phyloP scores from a whole-genome alignment of 371 early-diverging fungal genomes.

The Sporodiniella umbellata region DNA sequence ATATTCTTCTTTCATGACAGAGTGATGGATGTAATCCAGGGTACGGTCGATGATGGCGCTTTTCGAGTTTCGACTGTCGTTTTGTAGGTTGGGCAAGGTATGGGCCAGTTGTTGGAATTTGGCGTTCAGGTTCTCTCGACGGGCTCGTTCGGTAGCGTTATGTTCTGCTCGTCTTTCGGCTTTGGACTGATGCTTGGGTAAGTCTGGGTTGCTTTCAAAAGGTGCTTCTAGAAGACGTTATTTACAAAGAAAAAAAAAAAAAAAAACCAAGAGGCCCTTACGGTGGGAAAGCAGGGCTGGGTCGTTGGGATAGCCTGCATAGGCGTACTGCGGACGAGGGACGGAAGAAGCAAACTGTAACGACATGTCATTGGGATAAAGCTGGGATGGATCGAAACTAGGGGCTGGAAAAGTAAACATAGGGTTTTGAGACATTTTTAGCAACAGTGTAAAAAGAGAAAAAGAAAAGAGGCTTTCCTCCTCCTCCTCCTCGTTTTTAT shows the following conservation, averaged over 20 bases:
- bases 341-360: constrained; percentile 27
- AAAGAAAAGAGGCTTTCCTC: background rate
- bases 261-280: background rate
- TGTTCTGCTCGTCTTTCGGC: constrained; percentile 72
- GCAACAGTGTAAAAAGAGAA: constrained; percentile 1
- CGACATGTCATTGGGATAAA: constrained; percentile 14
- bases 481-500: background rate
- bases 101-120: constrained; percentile 73
- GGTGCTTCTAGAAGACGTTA: too few relatives aligned
- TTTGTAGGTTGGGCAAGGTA: constrained; percentile 62
- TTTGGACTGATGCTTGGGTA: constrained; percentile 24
- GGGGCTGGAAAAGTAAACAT: constrained; percentile 11
- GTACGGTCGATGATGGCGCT: constrained; percentile 70
- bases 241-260: too few relatives aligned
- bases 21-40: constrained; percentile 49
- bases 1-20: constrained; percentile 37
- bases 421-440: constrained; percentile 17
- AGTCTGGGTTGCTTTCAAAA: too few relatives aligned
- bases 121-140: constrained; percentile 69
- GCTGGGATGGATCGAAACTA: constrained; percentile 2
- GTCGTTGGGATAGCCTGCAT: constrained; percentile 1
- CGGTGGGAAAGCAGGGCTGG: constrained; percentile 4
- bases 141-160: constrained; percentile 75
- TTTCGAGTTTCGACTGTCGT: constrained; percentile 71
- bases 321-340: constrained; percentile 6